Conservation (phyloP, 2,329 filamentous ascomycete genomes). For the Dendryphion nanum region DNA sequence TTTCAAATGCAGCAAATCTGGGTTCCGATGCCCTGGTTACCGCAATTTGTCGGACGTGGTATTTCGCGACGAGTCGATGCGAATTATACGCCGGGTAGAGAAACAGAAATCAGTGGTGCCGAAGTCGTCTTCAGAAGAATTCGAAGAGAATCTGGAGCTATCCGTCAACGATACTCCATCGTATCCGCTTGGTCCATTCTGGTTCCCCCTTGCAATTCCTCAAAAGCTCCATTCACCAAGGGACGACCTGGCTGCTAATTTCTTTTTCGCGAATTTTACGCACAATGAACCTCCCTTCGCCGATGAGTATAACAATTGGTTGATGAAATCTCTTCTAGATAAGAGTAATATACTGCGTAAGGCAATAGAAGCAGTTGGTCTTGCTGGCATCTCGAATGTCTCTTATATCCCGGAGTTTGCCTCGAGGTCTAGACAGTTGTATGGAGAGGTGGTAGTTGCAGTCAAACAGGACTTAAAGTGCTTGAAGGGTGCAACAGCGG, state of each 20-base stretch:
- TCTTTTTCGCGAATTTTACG: conserved; percentile 24
- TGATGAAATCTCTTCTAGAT: conserved; percentile 11
- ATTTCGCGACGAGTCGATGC: conserved; percentile 25
- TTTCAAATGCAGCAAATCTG: conserved; percentile 19
- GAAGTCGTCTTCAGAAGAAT: background rate
- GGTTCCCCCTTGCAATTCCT: conserved; percentile 1
- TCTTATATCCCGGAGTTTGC: conserved; percentile 13
- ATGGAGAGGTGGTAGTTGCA: conserved; percentile 12
- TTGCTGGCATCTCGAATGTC: conserved; percentile 25
- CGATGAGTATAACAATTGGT: conserved; percentile 14
- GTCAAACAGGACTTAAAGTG: conserved; percentile 11
- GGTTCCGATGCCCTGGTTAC: conserved; percentile 21
- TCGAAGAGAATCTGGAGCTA: background rate
- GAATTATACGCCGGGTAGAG: background rate
- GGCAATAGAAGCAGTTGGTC: conserved; percentile 23
- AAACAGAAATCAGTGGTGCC: background rate
- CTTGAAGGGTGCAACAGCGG: conserved; percentile 8
- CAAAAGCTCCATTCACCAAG: conserved; percentile 8
- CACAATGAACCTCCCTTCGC: conserved; percentile 15
- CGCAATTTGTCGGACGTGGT: conserved; percentile 18
- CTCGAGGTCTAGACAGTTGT: conserved; percentile 13
- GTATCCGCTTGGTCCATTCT: background rate
- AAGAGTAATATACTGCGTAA: conserved; percentile 8
- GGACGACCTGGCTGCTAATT: conserved; percentile 12
- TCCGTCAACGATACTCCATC: background rate